Base-by-base conservation (phyloP, 1,284 basidiomycete genomes). In the Cutaneotrichosporon sp. region DNA sequence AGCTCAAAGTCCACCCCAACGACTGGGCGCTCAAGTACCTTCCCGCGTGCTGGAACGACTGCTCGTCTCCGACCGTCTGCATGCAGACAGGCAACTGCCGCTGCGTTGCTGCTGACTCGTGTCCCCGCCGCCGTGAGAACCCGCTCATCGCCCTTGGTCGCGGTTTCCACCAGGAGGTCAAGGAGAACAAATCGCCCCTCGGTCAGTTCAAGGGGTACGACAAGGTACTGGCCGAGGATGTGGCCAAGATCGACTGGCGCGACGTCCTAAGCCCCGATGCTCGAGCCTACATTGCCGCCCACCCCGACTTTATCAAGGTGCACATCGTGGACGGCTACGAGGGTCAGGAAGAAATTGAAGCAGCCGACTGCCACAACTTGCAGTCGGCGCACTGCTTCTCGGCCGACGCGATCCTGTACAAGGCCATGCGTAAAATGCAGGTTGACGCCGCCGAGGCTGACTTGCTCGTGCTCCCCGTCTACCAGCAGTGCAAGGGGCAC, bases 391-490 rank as follows among this genome's bases (percentile, higher is more conserved):
- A 76, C 53, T 76, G 75, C 54, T 74, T 75, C 61, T 71, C 68
- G 16, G 75, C 73, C 12, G 75, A 76, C 56, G 62, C 57, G 34
- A 69, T 74, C 53, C 54, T 75, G 57, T 75, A 76, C 52, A 54
- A 60, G 26, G 72, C 71, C 2, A 61, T 75, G 49, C 60, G 70
- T 9, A 59, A 66, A 14, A 60, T 76, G 5, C 66, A 62, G 8
- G 72, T 75, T 4, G 58, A 68, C 0, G 66, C 74, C 3, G 67
- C 71, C n/a, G 71, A 78, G 37, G 76, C 77, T 5, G 74, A 77
- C 14, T 65, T 77, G 47, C 65, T 77, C 42, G 63, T 77, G 19
- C 55, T 78, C 5, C 77, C 77, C 1, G 74, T 74, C 31, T 78
- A 75, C 60, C 75, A 78, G 56, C 66, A 71, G 37, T 73, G 75